These are phyloP conservation scores for Termitomyces titanicus DNA, from an alignment of 768 basidiomycete species.

Conservation along the genomic window DNA sequence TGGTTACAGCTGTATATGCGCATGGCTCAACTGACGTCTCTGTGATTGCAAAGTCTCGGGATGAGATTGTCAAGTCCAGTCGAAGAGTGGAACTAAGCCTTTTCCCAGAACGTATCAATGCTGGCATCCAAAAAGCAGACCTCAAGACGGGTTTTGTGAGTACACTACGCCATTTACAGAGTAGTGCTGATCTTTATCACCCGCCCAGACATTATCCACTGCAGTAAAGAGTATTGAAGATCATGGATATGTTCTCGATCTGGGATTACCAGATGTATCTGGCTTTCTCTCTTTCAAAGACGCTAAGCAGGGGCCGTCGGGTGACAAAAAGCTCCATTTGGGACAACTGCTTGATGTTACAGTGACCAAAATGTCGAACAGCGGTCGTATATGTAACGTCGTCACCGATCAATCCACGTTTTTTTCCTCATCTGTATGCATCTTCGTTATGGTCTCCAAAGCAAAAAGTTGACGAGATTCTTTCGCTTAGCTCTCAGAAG, in stretches of 20 bases:
- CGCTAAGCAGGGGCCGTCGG: slow-evolving; percentile 36
- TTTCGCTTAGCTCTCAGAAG: slow-evolving; percentile 60
- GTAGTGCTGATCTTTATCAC: slow-evolving; percentile 11
- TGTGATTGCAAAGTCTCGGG: slow-evolving; percentile 58
- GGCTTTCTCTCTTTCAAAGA: slow-evolving; percentile 87
- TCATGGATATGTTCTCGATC: slow-evolving; percentile 87
- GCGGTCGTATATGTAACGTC: slow-evolving; percentile 78
- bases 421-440: slow-evolving; percentile 52
- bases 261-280: slow-evolving; percentile 74
- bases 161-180: slow-evolving; percentile 17
- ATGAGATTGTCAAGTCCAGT: slow-evolving; percentile 65
- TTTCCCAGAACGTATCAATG: slow-evolving; percentile 80
- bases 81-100: slow-evolving; percentile 84
- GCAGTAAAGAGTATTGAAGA: slow-evolving; percentile 87
- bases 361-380: slow-evolving; percentile 67
- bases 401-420: slow-evolving; percentile 47
- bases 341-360: slow-evolving; percentile 68
- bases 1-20: slow-evolving; percentile 67
- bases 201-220: slow-evolving; percentile 63
- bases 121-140: slow-evolving; percentile 75
- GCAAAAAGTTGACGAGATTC: neutral
- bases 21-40: slow-evolving; percentile 60
- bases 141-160: slow-evolving; percentile 72
- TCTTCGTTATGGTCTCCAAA: neutral
- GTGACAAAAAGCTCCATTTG: slow-evolving; percentile 38